Evolutionary conservation across 2,329 filamentous ascomycete genomes (phyloP), one percentile per base, ranked within the genome.

Genomic region (Botrytis hyacinthi): DNA sequence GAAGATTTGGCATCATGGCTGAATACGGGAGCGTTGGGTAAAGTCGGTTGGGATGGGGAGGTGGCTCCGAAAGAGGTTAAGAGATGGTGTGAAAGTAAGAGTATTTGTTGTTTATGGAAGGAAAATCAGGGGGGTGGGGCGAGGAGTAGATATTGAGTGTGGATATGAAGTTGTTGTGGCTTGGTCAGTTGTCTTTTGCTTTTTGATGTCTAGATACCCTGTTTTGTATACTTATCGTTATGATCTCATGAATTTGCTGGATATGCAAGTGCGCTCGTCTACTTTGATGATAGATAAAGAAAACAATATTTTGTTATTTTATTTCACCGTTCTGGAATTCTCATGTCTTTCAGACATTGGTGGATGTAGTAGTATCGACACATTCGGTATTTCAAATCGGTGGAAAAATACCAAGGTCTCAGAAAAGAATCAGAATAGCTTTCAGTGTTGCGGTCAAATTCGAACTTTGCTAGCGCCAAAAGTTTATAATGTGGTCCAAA

Each of bases 31-130:
- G 88, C 89, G 37, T 82, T 95, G 62, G 86, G 86, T 20, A 84
- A 85, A 5, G 87, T 89, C 0, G 89, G 89, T 0, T 92, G 88
- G 78, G 91, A 93, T 76, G 86, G 86, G 14, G 90, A 93, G 80
- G 87, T 92, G 16, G 85, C 84, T 10, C 84, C 88, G 0, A 84
- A 81, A 44, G 90, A 93, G 80, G 92, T 97, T 29, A 94, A 96
- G 85, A 89, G 87, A 78, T 98, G 95, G 95, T 98, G 95, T 80
- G 93, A 97, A 82, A 90, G 89, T 59, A 92, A 92, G 81, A 94
- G 95, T 63, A 86, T 98, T 16, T 97, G 94, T 79, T 97, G 94
- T 82, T 84, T 94, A 46, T 93, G 90, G 90, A 90, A 71, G 70
- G 79, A 79, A 65, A 81, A 78, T 73, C 71, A 80, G 26, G 78